A percentile compares a stretch with the other conserved stretches of the same genome.
Conservation (phyloP, 2,329 filamentous ascomycete genomes). For the Cordyceps pruinosa region DNA sequence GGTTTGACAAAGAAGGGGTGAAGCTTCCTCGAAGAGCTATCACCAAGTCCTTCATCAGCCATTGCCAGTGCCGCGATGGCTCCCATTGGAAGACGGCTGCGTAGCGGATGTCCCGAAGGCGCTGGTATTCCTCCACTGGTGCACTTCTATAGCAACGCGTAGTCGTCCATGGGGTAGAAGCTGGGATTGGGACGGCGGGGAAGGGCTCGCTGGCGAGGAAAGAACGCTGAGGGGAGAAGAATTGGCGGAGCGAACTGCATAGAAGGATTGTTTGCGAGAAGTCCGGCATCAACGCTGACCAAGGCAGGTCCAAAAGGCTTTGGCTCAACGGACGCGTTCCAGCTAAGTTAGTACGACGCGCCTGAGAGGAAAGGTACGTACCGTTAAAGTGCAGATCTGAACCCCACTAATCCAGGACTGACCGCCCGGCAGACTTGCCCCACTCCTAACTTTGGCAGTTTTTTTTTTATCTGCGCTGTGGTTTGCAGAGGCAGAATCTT, state of each 20-base stretch:
- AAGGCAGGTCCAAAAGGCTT: not conserved
- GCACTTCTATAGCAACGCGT: constrained; percentile 7
- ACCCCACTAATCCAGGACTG: constrained; percentile 16
- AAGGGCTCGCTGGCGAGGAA: no score
- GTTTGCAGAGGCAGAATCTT: not conserved
- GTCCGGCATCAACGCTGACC: no score
- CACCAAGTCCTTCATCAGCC: constrained; percentile 33
- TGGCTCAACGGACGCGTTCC: constrained; percentile 1
- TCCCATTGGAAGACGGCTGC: constrained; percentile 30
- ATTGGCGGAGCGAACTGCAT: no score
- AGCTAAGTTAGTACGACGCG: not conserved
- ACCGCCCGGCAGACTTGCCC: constrained; percentile 17
- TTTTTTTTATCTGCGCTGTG: constrained; percentile 27
- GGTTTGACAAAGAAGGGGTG: constrained; percentile 48
- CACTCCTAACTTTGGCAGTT: constrained; percentile 28
- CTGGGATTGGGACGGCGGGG: not conserved
- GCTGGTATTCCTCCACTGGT: not conserved
- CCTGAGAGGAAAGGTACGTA: constrained; percentile 16
- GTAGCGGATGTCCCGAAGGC: constrained; percentile 1
- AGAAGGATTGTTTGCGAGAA: no score
- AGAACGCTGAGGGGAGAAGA: no score
- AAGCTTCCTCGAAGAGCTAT: constrained; percentile 36
- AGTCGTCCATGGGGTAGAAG: not conserved
- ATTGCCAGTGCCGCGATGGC: constrained; percentile 37
- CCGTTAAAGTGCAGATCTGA: constrained; percentile 7